Evolutionary conservation across 2,329 filamentous ascomycete genomes (phyloP).

Genomic region (Neopestalotiopsis rosae): DNA sequence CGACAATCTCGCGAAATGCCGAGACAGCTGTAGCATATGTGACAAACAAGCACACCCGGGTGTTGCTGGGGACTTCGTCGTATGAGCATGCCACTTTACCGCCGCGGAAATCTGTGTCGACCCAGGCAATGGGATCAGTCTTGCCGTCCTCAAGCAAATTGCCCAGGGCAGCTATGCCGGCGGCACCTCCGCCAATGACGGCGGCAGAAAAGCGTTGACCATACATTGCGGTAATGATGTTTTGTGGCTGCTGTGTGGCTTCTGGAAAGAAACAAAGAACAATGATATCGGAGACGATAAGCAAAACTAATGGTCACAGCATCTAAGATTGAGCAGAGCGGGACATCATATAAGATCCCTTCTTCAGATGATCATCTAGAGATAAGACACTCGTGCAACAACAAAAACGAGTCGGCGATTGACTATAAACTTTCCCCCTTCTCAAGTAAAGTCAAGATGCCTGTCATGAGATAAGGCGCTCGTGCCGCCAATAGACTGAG

Average conservation of each 20-base stretch:
- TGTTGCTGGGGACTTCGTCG: constrained; percentile 67
- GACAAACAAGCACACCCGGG: constrained; percentile 64
- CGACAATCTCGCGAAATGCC: constrained; percentile 57
- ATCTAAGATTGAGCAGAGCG: not conserved
- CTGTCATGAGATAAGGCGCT: constrained; percentile 1
- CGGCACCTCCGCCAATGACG: constrained; percentile 1
- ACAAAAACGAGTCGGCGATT: not conserved
- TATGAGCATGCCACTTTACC: constrained; percentile 59
- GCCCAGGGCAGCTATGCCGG: constrained; percentile 4
- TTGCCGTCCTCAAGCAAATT: not conserved
- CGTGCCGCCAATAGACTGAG: not conserved
- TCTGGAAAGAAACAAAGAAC: not conserved
- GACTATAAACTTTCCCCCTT: not conserved
- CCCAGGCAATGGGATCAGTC: not conserved
- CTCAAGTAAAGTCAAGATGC: not conserved
- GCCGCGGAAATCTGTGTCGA: constrained; percentile 3
- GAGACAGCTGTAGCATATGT: constrained; percentile 58
- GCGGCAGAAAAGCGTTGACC: not conserved
- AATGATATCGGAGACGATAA: not conserved
- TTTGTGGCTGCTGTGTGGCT: not conserved
- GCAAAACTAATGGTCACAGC: not conserved
- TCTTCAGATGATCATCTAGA: not conserved
- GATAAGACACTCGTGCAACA: not conserved
- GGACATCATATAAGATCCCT: not conserved
- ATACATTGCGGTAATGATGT: not conserved